Base-by-base conservation (phyloP, 163 green algal genomes). In the Chloromonas sp. region DNA sequence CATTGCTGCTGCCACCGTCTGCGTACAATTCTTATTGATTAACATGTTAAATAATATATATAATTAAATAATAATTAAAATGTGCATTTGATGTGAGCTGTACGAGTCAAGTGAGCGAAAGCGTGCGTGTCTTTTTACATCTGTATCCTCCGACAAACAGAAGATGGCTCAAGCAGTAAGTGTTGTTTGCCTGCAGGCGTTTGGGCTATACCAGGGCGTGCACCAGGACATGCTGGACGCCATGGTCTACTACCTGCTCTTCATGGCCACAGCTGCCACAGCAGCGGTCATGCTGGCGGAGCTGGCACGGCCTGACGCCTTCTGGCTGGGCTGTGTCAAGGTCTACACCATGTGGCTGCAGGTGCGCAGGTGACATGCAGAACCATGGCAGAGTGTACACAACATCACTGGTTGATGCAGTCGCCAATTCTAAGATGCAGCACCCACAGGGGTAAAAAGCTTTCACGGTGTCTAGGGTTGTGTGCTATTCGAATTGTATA, bases 211-310 rank as follows among this genome's bases (percentile, higher is more conserved):
- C 79, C 59, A 70, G 59, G 79, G 79, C 59, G 1, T 58, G 58
- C 59, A 82, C 60, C 8, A 36, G 59, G 79, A 82, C 79, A 82
- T 82, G 79, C 79, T 82, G 79, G 79, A 71, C 3, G 59, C 8
- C 2, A 70, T 82, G 79, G 36, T 8, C 59, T 82, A 82, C 79
- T 82, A 71, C 59, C 15, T 70, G 59, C 79, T 82, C 59, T 70
- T 36, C 79, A 15, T 82, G 58, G 58, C 79, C 11, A 71, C 60
- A 1, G 79, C 79, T 13, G 2, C 2, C 79, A 82, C 79, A 1
- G 58, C 79, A 58, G 3, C 58, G 11, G 79, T 36, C 58, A 70
- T 82, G 79, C 2, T 71, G 2, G 3, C 59, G 3, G 79, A 82
- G 79, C 2, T 82, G 79, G 59, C 60, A 3, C 36, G 36, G 59